phyloP scores from a whole-genome alignment of 345 rosid species.

The Acer yangbiense region DNA sequence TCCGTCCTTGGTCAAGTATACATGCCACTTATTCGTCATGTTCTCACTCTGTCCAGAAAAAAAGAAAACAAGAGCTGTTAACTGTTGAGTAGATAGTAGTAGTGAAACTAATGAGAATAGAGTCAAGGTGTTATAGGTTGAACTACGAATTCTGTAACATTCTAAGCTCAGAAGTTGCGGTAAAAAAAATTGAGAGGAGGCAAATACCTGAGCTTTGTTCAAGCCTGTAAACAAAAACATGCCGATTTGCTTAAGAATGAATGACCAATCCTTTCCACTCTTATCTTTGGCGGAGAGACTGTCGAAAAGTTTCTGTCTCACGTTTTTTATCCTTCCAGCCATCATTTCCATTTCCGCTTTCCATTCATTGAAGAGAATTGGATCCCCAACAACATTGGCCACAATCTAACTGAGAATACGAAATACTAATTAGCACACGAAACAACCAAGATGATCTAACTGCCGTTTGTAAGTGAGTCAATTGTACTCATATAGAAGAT shows the following conservation, averaged over 20 bases:
- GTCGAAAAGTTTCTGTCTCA: conserved; percentile 73
- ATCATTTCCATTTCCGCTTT: conserved; percentile 95
- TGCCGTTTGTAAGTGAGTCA: not conserved
- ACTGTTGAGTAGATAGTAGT: no score
- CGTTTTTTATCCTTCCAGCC: conserved; percentile 95
- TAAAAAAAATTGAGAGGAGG: conserved; percentile 8
- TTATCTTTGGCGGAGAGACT: conserved; percentile 77
- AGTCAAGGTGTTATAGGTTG: not conserved
- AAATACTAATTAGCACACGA: not conserved
- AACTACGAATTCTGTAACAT: not conserved
- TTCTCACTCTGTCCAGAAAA: conserved; percentile 59
- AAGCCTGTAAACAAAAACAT: conserved; percentile 98
- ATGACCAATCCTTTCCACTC: conserved; percentile 96
- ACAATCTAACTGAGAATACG: conserved; percentile 72
- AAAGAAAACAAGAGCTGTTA: not conserved
- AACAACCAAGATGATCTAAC: not conserved
- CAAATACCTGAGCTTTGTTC: conserved; percentile 80
- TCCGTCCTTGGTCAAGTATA: conserved; percentile 97
- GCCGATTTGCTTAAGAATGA: conserved; percentile 89
- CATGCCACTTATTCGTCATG: conserved; percentile 92
- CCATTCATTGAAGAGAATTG: conserved; percentile 82
- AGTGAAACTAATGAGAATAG: no score
- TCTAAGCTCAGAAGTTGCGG: not conserved
- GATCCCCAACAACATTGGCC: conserved; percentile 86
- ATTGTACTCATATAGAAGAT: not conserved